Conservation (phyloP, 2,329 filamentous ascomycete species). For the Exophiala viscosa region DNA sequence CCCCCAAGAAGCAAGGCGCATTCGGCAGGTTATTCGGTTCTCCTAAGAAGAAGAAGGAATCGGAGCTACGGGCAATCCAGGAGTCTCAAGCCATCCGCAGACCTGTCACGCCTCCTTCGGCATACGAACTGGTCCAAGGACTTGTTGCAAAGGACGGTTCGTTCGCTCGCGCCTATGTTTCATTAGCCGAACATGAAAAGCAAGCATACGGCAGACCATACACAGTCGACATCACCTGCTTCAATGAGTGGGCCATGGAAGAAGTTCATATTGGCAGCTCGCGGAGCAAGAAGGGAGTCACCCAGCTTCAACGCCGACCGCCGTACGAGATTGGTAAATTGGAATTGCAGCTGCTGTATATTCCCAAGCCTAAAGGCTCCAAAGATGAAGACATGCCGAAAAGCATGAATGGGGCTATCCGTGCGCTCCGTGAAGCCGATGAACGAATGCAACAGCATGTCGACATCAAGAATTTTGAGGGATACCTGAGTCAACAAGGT, state of each 20-base stretch:
- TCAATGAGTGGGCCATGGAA: constrained; percentile 98
- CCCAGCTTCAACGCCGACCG: constrained; percentile 70
- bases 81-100: constrained; percentile 66
- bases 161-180: constrained; percentile 90
- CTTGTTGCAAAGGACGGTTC: constrained; percentile 86
- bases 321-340: constrained; percentile 97
- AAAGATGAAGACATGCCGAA: constrained; percentile 97
- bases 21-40: constrained; percentile 92
- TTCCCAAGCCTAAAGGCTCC: constrained; percentile 81
- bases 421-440: constrained; percentile 88
- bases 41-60: constrained; percentile 89
- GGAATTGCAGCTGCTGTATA: constrained; percentile 88
- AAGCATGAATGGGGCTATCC: constrained; percentile 95
- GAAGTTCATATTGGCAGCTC: constrained; percentile 76
- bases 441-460: constrained; percentile 53
- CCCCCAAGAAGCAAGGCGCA: constrained; percentile 72
- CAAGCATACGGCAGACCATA: constrained; percentile 85
- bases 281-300: constrained; percentile 82
- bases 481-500: constrained; percentile 89
- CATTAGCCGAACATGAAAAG: constrained; percentile 85
- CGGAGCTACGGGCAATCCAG: constrained; percentile 77
- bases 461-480: constrained; percentile 61
- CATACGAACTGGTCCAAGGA: constrained; percentile 49
- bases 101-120: constrained; percentile 28
- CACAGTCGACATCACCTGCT: constrained; percentile 84